Conservation (phyloP, 2,329 filamentous ascomycete species). For the Arthroderma sp. region DNA sequence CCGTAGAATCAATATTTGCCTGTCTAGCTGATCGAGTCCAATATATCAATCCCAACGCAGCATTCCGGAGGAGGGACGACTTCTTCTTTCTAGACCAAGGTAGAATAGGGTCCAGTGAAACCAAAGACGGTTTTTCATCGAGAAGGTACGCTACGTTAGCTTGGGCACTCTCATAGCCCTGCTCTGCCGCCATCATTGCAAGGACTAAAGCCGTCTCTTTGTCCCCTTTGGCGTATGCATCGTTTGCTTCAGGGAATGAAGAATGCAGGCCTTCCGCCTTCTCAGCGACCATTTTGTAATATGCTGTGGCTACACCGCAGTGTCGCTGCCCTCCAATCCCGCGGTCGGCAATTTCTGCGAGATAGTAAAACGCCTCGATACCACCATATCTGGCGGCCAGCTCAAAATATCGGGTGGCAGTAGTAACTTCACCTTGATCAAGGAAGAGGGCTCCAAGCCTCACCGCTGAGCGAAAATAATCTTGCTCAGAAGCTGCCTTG, state of each 20-base stretch:
- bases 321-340: constrained; percentile 68
- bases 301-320: constrained; percentile 62
- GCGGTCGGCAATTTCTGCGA: constrained; percentile 73
- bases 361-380: constrained; percentile 82
- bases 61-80: constrained; percentile 40
- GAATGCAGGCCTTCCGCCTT: constrained; percentile 60
- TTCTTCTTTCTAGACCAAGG: constrained; percentile 31
- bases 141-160: constrained; percentile 81
- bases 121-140: constrained; percentile 54
- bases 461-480: constrained; percentile 67
- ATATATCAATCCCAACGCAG: constrained; percentile 66
- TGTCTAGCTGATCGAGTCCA: constrained; percentile 94
- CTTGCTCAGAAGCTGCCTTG: constrained; percentile 66
- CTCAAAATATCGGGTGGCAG: constrained; percentile 77
- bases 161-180: constrained; percentile 80
- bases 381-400: constrained; percentile 69
- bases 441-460: constrained; percentile 72
- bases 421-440: constrained; percentile 71
- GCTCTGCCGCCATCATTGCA: constrained; percentile 79
- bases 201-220: constrained; percentile 65
- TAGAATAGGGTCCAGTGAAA: constrained; percentile 44
- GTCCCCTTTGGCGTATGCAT: constrained; percentile 67
- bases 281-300: constrained; percentile 71
- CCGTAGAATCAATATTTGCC: constrained; percentile 79
- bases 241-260: constrained; percentile 69